Base-by-base conservation (phyloP, 768 basidiomycete genomes). In the Mycena leptocephala region DNA sequence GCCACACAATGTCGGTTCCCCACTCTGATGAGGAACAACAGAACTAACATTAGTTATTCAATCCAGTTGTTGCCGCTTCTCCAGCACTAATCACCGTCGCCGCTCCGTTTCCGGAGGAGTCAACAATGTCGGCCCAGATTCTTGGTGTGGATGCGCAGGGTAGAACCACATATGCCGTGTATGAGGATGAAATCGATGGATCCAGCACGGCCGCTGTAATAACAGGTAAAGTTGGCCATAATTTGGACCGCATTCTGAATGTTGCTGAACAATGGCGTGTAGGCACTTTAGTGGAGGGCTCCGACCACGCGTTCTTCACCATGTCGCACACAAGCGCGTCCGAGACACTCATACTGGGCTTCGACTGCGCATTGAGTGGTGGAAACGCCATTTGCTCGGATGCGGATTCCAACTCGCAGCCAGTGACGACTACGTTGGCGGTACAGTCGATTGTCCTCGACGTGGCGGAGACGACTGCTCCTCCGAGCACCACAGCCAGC, bases 201-300 rank as follows among this genome's bases (percentile, higher is more conserved):
- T 24, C 16, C 6, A 64, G 63, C 46, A 66, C 61, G 5, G 14
- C 24, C 46, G 30, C 18, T 8, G 4, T 33, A 16, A 32, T 46
- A 26, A 75, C 77, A 22, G 68, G 77, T 78, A 58, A 6, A 18
- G 43, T 46, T 46, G 6, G 22, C 10, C 3, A 14, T 63, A 5
- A 9, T 20, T n/a, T 24, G 11, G 22, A n/a, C 10, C 16, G 22
- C 8, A 6, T 14, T 13, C 24, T 33, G 20, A 24, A 13, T 66
- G 22, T 30, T 5, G 32, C 48, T 66, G 32, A 66, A 13, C 62
- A 28, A n/a, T 22, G 32, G n/a, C 13, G 16, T 16, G 1, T 73
- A 89, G 88, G 84, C 18, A 89, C 88, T 0, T 83, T 89, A 18
- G 85, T 89, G 43, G 84, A 87, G 76, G 88, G 87, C 16, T 76